phyloP scores from a whole-genome alignment of 2,329 filamentous ascomycete species.

The Ceratocystis harringtonii region DNA sequence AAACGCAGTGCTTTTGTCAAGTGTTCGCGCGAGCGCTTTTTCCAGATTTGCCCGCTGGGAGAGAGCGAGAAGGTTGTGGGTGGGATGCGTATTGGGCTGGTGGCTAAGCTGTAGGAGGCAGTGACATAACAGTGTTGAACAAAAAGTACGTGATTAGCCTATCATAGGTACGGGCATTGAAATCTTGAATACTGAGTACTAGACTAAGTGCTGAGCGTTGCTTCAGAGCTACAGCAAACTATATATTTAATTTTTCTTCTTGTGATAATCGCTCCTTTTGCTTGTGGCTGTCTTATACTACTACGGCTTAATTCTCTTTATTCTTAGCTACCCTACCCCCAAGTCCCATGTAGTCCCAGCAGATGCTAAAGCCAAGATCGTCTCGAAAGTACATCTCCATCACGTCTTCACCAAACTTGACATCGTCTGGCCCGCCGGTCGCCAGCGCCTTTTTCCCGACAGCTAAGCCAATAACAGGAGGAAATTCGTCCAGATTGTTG shows the following conservation, averaged over 20 bases:
- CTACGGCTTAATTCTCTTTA: neutral
- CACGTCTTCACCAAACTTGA: conserved; percentile 45
- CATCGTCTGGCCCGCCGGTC: conserved; percentile 43
- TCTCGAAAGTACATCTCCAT: conserved; percentile 50
- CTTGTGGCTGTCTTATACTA: neutral
- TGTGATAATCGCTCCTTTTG: neutral
- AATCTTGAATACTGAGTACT: too few species aligned
- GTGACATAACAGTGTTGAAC: neutral
- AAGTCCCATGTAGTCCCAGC: conserved; percentile 39
- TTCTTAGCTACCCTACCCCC: conserved; percentile 21
- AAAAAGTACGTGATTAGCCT: neutral
- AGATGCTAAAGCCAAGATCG: conserved; percentile 49
- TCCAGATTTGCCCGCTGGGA: conserved; percentile 47
- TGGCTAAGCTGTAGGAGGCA: conserved; percentile 35
- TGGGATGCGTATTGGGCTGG: conserved; percentile 37
- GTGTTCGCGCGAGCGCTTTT: conserved; percentile 53
- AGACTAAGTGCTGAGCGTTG: too few species aligned
- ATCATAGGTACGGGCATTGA: neutral
- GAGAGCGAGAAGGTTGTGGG: conserved; percentile 42
- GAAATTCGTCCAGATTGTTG: conserved; percentile 36
- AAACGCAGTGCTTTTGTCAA: conserved; percentile 54
- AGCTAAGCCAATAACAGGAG: conserved; percentile 55
- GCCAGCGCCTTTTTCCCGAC: conserved; percentile 55
- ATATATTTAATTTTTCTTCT: too few species aligned
- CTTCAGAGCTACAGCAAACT: too few species aligned